Evolutionary conservation across 495 filamentous ascomycete species (phyloP).

Genomic region (Talaromyces liani): DNA sequence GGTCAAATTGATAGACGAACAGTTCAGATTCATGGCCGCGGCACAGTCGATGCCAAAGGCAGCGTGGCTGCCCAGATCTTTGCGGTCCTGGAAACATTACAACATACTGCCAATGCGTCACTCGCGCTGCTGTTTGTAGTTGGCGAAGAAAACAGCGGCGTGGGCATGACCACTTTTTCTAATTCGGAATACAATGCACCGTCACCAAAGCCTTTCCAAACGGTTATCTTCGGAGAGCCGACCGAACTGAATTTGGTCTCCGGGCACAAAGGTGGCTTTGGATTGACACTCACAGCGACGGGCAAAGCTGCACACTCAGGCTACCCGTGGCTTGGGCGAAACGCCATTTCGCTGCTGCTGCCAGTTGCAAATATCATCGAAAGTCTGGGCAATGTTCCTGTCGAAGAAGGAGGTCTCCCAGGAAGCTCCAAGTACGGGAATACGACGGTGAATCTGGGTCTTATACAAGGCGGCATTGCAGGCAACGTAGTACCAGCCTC

Average conservation of each 20-base stretch:
- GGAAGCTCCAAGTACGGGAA: slow-evolving; percentile 47
- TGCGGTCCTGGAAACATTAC: too few species aligned
- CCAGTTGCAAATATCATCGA: slow-evolving; percentile 50
- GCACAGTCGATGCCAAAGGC: too few species aligned
- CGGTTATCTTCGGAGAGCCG: too few species aligned
- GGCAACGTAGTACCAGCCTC: slow-evolving; percentile 75
- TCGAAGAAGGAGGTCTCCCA: too few species aligned
- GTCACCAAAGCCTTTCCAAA: slow-evolving; percentile 8
- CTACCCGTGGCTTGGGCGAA: slow-evolving; percentile 67
- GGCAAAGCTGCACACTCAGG: slow-evolving; percentile 72
- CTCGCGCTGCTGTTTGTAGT: slow-evolving; percentile 69
- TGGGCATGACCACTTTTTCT: slow-evolving; percentile 63
- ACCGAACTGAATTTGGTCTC: too few species aligned
- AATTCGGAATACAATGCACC: slow-evolving; percentile 35
- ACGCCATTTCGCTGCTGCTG: slow-evolving; percentile 46
- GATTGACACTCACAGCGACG: too few species aligned
- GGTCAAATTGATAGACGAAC: too few species aligned
- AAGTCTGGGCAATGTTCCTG: too few species aligned
- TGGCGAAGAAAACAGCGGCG: slow-evolving; percentile 62
- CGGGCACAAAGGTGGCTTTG: too few species aligned
- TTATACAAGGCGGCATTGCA: slow-evolving; percentile 73
- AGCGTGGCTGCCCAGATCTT: too few species aligned
- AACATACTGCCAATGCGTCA: slow-evolving; percentile 24
- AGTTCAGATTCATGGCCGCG: too few species aligned
- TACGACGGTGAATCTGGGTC: slow-evolving; percentile 80